These are phyloP conservation scores for Coemansia guatemalensis DNA, from an alignment of 192 early-diverging fungal species.

Conservation along the genomic window DNA sequence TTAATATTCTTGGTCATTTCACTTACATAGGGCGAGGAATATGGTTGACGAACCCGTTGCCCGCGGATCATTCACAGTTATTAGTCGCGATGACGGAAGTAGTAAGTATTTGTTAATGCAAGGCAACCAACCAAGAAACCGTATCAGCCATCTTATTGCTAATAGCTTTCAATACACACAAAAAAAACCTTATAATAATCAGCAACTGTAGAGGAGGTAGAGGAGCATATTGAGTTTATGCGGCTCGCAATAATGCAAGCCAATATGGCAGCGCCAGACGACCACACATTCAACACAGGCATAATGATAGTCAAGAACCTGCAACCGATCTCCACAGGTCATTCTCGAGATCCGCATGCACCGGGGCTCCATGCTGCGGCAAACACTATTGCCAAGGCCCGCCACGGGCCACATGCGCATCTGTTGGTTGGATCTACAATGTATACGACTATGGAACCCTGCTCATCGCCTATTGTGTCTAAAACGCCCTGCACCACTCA, in stretches of 20 bases:
- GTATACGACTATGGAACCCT: constrained; percentile 99
- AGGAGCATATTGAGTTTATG: constrained; percentile 44
- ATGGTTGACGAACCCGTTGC: background rate
- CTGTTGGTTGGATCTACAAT: constrained; percentile 59
- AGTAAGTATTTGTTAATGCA: constrained; percentile 17
- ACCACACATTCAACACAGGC: constrained; percentile 31
- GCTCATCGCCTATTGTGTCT: constrained; percentile 71
- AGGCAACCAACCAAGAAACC: background rate
- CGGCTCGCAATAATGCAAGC: constrained; percentile 46
- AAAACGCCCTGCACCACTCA: constrained; percentile 73
- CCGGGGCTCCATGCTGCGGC: constrained; percentile 31
- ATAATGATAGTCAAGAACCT: constrained; percentile 32
- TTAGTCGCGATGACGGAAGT: constrained; percentile 35
- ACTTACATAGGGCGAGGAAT: background rate
- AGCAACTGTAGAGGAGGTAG: constrained; percentile 20
- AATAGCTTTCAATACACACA: background rate
- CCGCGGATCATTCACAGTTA: constrained; percentile 32
- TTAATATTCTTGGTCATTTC: background rate
- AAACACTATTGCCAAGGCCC: constrained; percentile 29
- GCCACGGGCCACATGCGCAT: background rate
- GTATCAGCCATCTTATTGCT: no score
- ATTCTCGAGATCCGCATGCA: constrained; percentile 24
- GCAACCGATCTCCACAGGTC: constrained; percentile 28
- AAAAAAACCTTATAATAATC: background rate
- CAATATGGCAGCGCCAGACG: constrained; percentile 19